Percentiles rank a stretch among this genome's conserved stretches.
phyloP scores from a whole-genome alignment of 2,329 filamentous ascomycete species.

The Fusarium decemcellulare region DNA sequence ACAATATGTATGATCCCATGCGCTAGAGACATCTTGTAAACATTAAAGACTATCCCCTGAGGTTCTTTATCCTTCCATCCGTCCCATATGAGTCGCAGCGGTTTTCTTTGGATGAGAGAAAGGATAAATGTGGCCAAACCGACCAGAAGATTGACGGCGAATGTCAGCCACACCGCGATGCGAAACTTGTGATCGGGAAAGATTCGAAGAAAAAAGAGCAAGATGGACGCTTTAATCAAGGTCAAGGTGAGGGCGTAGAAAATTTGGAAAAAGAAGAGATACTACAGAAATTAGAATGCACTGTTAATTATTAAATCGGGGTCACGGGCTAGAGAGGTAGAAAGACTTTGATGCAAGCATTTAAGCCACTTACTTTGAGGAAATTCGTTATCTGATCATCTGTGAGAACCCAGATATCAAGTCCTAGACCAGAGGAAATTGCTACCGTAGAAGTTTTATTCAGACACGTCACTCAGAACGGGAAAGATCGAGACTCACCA shows the following conservation, averaged over 20 bases:
- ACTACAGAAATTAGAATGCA: too few species aligned
- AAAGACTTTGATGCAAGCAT: too few species aligned
- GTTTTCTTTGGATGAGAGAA: neutral
- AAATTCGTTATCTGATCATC: neutral
- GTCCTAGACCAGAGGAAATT: too few species aligned
- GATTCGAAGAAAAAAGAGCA: conserved; percentile 14
- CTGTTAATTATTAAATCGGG: too few species aligned
- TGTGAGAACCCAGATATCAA: neutral
- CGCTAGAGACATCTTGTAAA: neutral
- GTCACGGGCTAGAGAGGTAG: too few species aligned
- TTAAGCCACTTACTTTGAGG: conserved; percentile 1
- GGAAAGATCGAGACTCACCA: neutral
- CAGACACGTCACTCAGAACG: neutral
- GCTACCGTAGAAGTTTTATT: neutral
- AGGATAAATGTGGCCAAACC: neutral
- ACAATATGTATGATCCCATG: conserved; percentile 11
- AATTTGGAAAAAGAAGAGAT: too few species aligned
- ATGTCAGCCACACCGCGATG: neutral
- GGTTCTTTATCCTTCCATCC: conserved; percentile 23
- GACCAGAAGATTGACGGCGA: neutral
- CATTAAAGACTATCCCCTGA: neutral
- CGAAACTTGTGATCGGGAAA: neutral
- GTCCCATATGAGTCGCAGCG: neutral
- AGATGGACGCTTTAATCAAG: neutral
- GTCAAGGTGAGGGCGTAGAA: neutral